Evolutionary conservation across 768 basidiomycete genomes (phyloP), one percentile per base, ranked within the genome.

Genomic region (Mrakia frigida): DNA sequence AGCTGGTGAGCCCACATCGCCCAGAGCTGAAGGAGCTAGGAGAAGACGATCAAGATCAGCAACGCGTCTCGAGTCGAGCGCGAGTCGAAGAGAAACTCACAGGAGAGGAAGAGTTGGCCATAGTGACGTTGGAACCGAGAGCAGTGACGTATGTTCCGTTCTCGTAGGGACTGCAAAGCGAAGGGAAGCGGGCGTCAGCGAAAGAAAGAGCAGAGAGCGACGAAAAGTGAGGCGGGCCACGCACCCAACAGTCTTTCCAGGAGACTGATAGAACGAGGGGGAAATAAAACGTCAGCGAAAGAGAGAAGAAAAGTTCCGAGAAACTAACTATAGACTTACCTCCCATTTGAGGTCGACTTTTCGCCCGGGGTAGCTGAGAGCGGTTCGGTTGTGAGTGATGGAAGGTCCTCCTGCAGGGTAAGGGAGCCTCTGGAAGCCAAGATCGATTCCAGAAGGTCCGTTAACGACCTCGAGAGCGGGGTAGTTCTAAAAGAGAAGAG

Each of bases 1-100:
- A 89, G 82, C 81, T 90, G 88, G 31, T 85, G 86, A 73, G 89
- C 86, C 87, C 88, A 90, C 3, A 87, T 87, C 10, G 86, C 87
- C 76, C 83, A 89, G 37, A 72, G 53, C 85, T 87, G 77, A 11
- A n/a, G 79, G 72, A 5, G 53, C n/a, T 25, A 41, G 75, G 52
- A 69, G 50, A 50, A 50, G 37, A 3, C n/a, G n/a, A 65, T 61
- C n/a, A 53, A 31, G 41, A 25, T 63, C 37, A 73, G n/a, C n/a
- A n/a, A n/a, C n/a, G n/a, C n/a, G n/a, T n/a, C n/a, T n/a, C n/a
- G 16, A 35, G 21, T 52, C n/a, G 18, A 37, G 10, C 7, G 28
- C n/a, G 63, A 21, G 11, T 28, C 63, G 28, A 6, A 6, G 35
- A 9, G 10, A 35, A 14, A 74, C 81, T 60, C 74, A 85, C 86